Base-by-base conservation (phyloP, 352 stramenopile species). In the Pythium monospermum region DNA sequence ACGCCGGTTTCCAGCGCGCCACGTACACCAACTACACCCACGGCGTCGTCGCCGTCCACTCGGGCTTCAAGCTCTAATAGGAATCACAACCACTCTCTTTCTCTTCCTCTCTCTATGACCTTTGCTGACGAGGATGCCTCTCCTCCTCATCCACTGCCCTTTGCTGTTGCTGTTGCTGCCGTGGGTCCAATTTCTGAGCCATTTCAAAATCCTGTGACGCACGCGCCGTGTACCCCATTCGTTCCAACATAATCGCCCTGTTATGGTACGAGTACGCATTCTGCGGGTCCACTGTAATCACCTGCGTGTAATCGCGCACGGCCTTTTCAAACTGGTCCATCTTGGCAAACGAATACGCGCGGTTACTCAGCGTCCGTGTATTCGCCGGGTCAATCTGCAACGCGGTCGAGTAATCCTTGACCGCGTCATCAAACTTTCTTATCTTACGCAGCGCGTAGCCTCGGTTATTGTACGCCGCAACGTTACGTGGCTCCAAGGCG, bases 1-100 rank as follows among this genome's bases (percentile, higher is more conserved):
- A 83, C 26, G 96, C 83, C n/a, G 96, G 96, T 32, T 98, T 99
- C 71, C 60, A 93, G 57, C 69, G 70, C 59, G 80, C 96, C 36
- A 84, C 82, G 26, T 98, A 98, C 74, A 93, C 83, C 45, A 98
- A 99, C 73, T 93, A 99, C 62, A 99, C 94, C 19, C 85, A 96
- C 52, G 97, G 97, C 46, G 96, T 99, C 50, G 96, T 98, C 25
- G 96, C 97, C 21, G 81, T 99, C 26, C 96, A 99, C 76, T 97
- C 94, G 53, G 96, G 96, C 35, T 99, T 96, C 71, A 98, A 97
- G 73, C 76, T 96, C 31, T 94, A 88, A 37, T 13, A 8, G 30
- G 7, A 35, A 13, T 13, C 8, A 35, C n/a, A n/a, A n/a, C n/a
- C n/a, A n/a, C n/a, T n/a, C n/a, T n/a, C n/a, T n/a, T n/a, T n/a